Evolutionary conservation across 2,329 filamentous ascomycete species (phyloP).

Genomic region (Phialemoniopsis sp.): DNA sequence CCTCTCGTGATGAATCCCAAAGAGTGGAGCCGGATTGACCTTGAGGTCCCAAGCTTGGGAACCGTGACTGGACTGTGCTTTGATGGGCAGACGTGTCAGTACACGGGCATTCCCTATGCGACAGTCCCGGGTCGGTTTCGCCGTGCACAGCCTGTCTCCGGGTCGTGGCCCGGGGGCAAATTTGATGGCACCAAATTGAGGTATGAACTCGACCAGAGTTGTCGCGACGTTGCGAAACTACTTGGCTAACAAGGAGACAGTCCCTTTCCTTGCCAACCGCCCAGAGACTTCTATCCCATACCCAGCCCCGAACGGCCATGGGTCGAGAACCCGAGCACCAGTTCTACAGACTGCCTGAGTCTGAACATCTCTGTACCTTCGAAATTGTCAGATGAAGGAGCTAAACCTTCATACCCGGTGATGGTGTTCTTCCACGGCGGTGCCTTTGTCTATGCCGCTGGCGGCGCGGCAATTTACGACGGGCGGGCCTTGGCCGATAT

Average conservation of each 20-base stretch:
- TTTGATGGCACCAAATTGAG: conserved; percentile 9
- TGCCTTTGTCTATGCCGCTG: conserved; percentile 5
- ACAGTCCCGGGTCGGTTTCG: conserved; percentile 6
- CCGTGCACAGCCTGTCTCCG: conserved; percentile 1
- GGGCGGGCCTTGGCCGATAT: conserved; percentile 4
- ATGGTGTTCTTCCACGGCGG: conserved; percentile 10
- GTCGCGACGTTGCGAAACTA: no score
- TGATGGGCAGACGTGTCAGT: conserved; percentile 4
- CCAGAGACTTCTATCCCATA: conserved; percentile 8
- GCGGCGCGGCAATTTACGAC: conserved; percentile 5
- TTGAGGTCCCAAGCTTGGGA: conserved; percentile 7
- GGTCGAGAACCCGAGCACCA: conserved; percentile 1
- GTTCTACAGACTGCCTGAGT: conserved; percentile 5
- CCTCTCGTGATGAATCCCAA: no score
- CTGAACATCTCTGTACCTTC: conserved; percentile 9
- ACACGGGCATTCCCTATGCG: conserved; percentile 8
- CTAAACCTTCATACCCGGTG: no score
- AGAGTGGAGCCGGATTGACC: neutral
- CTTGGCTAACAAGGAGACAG: no score
- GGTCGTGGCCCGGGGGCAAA: neutral
- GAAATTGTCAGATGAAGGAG: no score
- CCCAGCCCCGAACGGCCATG: conserved; percentile 4
- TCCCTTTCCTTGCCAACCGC: conserved; percentile 7
- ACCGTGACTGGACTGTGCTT: conserved; percentile 4
- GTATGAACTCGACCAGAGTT: no score